phyloP scores from a whole-genome alignment of 352 stramenopile species.

The Phytophthora pisi region DNA sequence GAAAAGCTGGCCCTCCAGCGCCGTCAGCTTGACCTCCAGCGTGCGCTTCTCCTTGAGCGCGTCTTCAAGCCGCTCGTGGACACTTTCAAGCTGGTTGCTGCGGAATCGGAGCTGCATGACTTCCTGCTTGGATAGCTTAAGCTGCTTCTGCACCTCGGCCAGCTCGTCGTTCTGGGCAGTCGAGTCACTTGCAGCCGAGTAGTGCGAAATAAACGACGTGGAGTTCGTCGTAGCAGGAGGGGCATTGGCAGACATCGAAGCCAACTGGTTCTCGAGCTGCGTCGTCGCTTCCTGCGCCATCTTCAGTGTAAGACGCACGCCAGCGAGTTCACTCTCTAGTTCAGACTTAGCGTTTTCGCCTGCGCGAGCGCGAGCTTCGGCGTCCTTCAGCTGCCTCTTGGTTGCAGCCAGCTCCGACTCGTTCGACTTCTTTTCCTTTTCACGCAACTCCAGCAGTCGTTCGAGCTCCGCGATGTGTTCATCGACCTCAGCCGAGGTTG shows the following conservation, averaged over 20 bases:
- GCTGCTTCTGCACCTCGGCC: slow-evolving; percentile 69
- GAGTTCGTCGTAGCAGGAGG: slow-evolving; percentile 20
- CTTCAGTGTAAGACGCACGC: slow-evolving; percentile 34
- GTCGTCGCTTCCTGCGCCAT: slow-evolving; percentile 36
- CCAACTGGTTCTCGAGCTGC: slow-evolving; percentile 55
- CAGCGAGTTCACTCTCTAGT: slow-evolving; percentile 33
- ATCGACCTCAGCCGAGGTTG: slow-evolving; percentile 16
- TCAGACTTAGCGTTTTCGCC: slow-evolving; percentile 11
- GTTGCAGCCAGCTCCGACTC: slow-evolving; percentile 22
- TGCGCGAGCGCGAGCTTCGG: slow-evolving; percentile 18
- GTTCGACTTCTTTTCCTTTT: slow-evolving; percentile 29
- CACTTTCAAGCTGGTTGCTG: slow-evolving; percentile 77
- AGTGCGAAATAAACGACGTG: slow-evolving; percentile 35
- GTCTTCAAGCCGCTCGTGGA: slow-evolving; percentile 71
- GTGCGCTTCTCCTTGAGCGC: slow-evolving; percentile 82
- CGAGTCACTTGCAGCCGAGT: slow-evolving; percentile 25
- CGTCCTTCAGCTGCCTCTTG: slow-evolving; percentile 38
- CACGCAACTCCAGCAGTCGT: slow-evolving; percentile 24
- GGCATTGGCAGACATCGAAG: slow-evolving; percentile 26
- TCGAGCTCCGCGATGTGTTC: slow-evolving; percentile 28
- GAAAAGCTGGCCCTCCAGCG: slow-evolving; percentile 77
- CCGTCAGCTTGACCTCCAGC: slow-evolving; percentile 80
- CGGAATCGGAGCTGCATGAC: slow-evolving; percentile 86
- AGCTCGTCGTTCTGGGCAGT: slow-evolving; percentile 49
- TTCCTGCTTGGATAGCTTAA: slow-evolving; percentile 80